Evolutionary conservation across 2,329 filamentous ascomycete genomes (phyloP), one percentile per base, ranked within the genome.

Genomic region (Stemphylium beticola): DNA sequence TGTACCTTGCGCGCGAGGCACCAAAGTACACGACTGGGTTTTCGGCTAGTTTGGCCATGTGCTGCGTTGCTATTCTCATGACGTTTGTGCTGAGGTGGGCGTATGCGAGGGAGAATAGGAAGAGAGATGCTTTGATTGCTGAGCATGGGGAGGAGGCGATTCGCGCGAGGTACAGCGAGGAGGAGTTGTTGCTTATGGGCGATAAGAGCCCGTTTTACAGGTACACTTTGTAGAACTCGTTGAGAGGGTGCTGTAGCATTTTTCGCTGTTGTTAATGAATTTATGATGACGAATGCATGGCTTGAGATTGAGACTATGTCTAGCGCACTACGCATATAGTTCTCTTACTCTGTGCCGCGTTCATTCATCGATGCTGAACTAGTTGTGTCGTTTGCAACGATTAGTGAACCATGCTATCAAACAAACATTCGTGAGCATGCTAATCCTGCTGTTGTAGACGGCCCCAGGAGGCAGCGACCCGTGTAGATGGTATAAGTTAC

Each of bases 21-120:
- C 83, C 83, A 0, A 67, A 68, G 26, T 85, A 83, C 60, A 72
- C 62, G 32, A 81, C 79, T 0, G 83, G 83, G 0, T 85, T 83
- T 59, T 77, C 79, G 0, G 76, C 78, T 0, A 76, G 76, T 52
- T 68, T 85, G 34, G 81, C 75, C 1, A 74, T 75, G 72, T 74
- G 69, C 39, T 69, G 80, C 56, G 62, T 82, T 15, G 81, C 81
- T 68, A 65, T 85, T 74, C 72, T 57, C 71, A 75, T 49, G 63
- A 79, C 44, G 62, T 75, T 67, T 75, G 80, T 57, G 68, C 71
- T 56, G 61, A 74, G 55, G 61, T 82, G 26, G 69, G 83, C 64
- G 60, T 76, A 69, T 50, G 66, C 15, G 75, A 82, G 72, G 29
- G 71, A 74, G 59, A 75, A 69, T 55, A 50, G 59, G 32, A 67